Evolutionary conservation across 805 yeast species (phyloP), one percentile per base, ranked within the genome.

Genomic region (Metschnikowia drakensbergensis): DNA sequence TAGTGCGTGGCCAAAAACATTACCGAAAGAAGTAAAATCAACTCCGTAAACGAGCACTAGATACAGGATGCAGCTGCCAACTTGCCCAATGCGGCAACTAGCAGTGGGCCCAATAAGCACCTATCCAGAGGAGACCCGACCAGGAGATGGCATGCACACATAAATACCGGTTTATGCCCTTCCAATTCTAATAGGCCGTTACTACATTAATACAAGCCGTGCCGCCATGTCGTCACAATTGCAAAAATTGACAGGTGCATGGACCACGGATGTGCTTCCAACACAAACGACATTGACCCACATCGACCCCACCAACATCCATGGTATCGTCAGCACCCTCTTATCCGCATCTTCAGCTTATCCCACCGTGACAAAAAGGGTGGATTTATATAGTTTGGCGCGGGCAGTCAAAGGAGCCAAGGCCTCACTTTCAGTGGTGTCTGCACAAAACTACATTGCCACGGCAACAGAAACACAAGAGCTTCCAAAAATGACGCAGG

Each of bases 381-480:
- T 45, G 8, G 58, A 56, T 8, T 51, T 58, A 43, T 55, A 54
- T 42, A 47, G 31, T 33, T 36, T 60, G 38, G 54, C 57, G 1
- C 43, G 57, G 5, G 50, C 44, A 3, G 55, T 47, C 13, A 50
- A 58, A 37, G 62, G 61, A 2, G 63, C 62, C 11, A 37, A 49
- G 45, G 63, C 63, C 6, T 59, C 63, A 7, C 54, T 60, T 33
- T 42, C 49, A 34, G 57, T 60, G 45, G 57, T 60, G 26, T 49
- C 52, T 1, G 60, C 54, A 3, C 57, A 59, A 37, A 51, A 51
- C 28, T 54, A 43, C 31, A 49, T 60, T n/a, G 63, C 63, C 27
- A 60, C 63, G 2, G 63, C 63, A 29, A 57, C 61, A 10, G 56
- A 47, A 11, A 53, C 61, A 3, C 58, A 52, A 31, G 51, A 48